Base-by-base conservation (phyloP, 176 grass and related monocot genomes). In the Aegilops umbellulata region DNA sequence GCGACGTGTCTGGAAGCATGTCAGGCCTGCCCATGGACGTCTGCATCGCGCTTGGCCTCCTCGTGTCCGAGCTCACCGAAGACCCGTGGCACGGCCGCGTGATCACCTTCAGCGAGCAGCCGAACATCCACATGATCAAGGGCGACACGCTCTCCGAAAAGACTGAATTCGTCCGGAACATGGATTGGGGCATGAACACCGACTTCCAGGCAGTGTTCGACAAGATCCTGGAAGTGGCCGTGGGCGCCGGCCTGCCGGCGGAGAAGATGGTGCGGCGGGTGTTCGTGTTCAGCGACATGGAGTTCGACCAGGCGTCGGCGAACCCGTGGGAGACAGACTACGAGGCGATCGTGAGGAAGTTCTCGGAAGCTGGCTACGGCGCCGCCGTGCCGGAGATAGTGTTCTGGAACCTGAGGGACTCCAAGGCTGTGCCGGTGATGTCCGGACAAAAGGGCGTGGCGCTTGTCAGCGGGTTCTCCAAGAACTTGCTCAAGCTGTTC, bases 1-100 rank as follows among this genome's bases (percentile, higher is more conserved):
- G 94, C 82, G 94, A 96, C 36, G 91, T 96, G 14, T 96, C 91
- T 2, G 87, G 87, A 16, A 96, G 94, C 85, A 96, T 96, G 94
- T 14, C 0, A 2, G 94, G 94, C 26, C 25, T 71, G 12, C 91
- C 94, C 76, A 89, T 96, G 91, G 87, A 93, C 30, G 91, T 96
- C 20, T 87, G 84, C 82, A 55, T 96, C 34, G 94, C 94, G 16
- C 89, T 96, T 1, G 94, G 94, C 35, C 81, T 96, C 62, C 94
- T 96, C 64, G 79, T 95, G 16, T 96, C 91, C 17, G 94, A 96
- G 84, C 89, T 96, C 61, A 93, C 84, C 84, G 94, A 91, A 27
- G 84, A 91, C 14, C 94, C 94, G 26, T 96, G 94, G 94, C 88
- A 81, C 63, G 91, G 91, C 11, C 67, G 87, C 5, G 91, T 93